phyloP scores from a whole-genome alignment of 2,329 filamentous ascomycete genomes.

The Aspergillus sp. region DNA sequence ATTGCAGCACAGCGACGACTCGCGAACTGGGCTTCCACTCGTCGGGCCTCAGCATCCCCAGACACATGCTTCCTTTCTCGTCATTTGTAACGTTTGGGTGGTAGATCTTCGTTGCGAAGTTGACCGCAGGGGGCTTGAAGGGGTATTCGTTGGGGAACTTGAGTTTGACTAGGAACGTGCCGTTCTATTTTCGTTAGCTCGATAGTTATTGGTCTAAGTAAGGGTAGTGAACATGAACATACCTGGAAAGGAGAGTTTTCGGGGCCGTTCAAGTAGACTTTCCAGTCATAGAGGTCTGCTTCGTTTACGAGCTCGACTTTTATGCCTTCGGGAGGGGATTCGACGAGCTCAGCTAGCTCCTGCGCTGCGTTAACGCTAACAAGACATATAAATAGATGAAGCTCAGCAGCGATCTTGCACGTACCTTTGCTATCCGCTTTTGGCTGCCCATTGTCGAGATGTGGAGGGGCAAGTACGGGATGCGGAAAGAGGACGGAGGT shows the following conservation, averaged over 20 bases:
- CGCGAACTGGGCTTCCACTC: slow-evolving; percentile 88
- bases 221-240: slow-evolving; percentile 23
- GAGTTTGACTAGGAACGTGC: slow-evolving; percentile 66
- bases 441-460: slow-evolving; percentile 33
- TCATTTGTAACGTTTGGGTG: slow-evolving; percentile 94
- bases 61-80: slow-evolving; percentile 74
- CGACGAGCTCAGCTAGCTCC: slow-evolving; percentile 56
- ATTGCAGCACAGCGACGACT: slow-evolving; percentile 67
- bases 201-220: background rate
- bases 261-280: slow-evolving; percentile 60
- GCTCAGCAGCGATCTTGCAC: background rate
- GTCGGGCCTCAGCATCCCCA: slow-evolving; percentile 73
- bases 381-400: background rate
- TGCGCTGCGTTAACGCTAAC: slow-evolving; percentile 22
- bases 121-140: slow-evolving; percentile 76
- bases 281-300: slow-evolving; percentile 61
- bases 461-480: background rate
- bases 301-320: slow-evolving; percentile 54
- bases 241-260: slow-evolving; percentile 59
- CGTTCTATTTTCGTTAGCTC: slow-evolving; percentile 45
- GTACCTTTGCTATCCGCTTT: slow-evolving; percentile 44
- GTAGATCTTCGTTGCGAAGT: slow-evolving; percentile 85
- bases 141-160: slow-evolving; percentile 74
- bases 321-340: slow-evolving; percentile 51
- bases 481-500: slow-evolving; percentile 2